Evolutionary conservation across 495 filamentous ascomycete species (phyloP).

Genomic region (Penicillium cataractarum): DNA sequence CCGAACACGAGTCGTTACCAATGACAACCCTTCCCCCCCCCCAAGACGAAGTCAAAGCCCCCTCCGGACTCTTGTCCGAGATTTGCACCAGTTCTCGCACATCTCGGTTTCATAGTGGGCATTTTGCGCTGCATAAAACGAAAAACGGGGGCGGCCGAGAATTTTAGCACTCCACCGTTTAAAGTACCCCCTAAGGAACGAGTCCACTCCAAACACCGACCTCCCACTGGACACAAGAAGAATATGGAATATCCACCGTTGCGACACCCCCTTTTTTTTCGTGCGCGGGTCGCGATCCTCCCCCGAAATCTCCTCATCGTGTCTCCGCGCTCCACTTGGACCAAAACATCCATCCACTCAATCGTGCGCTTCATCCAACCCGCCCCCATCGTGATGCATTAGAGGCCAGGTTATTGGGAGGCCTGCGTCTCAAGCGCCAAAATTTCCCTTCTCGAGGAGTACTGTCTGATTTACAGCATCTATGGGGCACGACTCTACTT

Average conservation of each 20-base stretch:
- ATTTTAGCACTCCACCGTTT: conserved; percentile 2
- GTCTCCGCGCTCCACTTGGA: neutral
- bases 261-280: neutral
- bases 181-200: neutral
- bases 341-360: neutral
- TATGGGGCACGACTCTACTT: neutral
- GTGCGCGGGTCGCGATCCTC: neutral
- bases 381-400: neutral
- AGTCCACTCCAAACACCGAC: neutral
- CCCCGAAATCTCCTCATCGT: neutral
- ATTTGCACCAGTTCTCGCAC: neutral
- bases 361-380: neutral
- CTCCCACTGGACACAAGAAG: neutral
- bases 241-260: neutral
- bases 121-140: neutral
- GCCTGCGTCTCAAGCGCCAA: neutral
- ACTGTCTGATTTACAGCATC: neutral
- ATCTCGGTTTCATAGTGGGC: neutral
- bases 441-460: neutral
- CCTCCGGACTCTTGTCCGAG: neutral
- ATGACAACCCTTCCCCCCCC: neutral
- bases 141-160: neutral
- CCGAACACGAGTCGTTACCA: neutral
- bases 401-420: neutral
- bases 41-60: neutral